A percentile compares a stretch with the other conserved stretches of the same genome.
Conservation (phyloP, 805 yeast genomes). For the Metschnikowia gruessii region DNA sequence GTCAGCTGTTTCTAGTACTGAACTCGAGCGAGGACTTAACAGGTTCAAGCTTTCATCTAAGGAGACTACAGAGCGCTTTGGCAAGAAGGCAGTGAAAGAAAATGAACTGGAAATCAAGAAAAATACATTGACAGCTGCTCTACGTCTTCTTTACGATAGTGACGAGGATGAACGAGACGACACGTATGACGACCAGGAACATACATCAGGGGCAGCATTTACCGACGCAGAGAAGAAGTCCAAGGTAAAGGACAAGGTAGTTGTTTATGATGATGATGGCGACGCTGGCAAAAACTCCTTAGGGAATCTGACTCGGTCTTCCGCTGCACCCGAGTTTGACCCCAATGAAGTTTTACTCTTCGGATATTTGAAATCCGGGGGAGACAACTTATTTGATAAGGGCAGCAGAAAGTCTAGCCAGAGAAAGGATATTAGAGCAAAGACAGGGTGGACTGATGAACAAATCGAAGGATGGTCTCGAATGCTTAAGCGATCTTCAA, state of each 20-base stretch:
- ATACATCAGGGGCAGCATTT: slow-evolving; percentile 30
- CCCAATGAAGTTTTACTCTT: slow-evolving; percentile 55
- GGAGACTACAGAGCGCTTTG: slow-evolving; percentile 18
- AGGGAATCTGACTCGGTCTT: slow-evolving; percentile 17
- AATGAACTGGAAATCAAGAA: slow-evolving; percentile 44
- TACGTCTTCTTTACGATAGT: slow-evolving; percentile 60
- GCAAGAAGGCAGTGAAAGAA: slow-evolving; percentile 7
- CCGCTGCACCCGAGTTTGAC: slow-evolving; percentile 27
- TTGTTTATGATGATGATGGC: slow-evolving; percentile 28
- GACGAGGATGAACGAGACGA: slow-evolving; percentile 90
- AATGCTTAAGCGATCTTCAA: slow-evolving; percentile 65
- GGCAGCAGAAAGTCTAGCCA: slow-evolving; percentile 47
- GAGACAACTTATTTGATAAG: slow-evolving; percentile 43
- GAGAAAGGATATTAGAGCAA: slow-evolving; percentile 50
- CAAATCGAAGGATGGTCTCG: slow-evolving; percentile 93
- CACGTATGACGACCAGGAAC: slow-evolving; percentile 58
- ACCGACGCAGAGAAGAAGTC: slow-evolving; percentile 8
- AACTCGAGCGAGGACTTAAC: slow-evolving; percentile 15
- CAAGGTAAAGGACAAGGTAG: slow-evolving; percentile 18
- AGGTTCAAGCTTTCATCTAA: slow-evolving; percentile 24
- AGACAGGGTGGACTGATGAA: slow-evolving; percentile 77
- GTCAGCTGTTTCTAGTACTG: slow-evolving; percentile 7
- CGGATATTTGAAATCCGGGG: slow-evolving; percentile 46
- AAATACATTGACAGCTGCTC: slow-evolving; percentile 56
- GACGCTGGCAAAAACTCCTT: slow-evolving; percentile 16